A percentile compares a stretch with the other conserved stretches of the same genome.
Conservation (phyloP, 495 filamentous ascomycete species). For the Pseudoneurospora amorphoporcata region DNA sequence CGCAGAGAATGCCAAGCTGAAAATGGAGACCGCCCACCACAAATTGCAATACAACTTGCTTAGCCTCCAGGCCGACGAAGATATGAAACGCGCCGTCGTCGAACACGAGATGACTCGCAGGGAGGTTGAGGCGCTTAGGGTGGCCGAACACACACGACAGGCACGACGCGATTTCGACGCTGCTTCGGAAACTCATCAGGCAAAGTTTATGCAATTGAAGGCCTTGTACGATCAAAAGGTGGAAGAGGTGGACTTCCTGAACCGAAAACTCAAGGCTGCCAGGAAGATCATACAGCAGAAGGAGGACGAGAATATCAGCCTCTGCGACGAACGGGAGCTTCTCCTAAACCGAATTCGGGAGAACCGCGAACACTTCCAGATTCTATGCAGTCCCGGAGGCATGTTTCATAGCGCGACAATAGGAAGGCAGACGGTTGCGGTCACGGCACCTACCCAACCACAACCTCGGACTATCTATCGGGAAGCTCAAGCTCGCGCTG, state of each 20-base stretch:
- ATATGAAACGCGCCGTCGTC: conserved; percentile 76
- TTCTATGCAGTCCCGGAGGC: conserved; percentile 48
- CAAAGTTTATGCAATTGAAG: conserved; percentile 38
- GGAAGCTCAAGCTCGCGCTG: conserved; percentile 26
- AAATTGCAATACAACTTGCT: conserved; percentile 86
- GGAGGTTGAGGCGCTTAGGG: conserved; percentile 80
- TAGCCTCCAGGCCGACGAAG: conserved; percentile 75
- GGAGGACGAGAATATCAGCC: conserved; percentile 53
- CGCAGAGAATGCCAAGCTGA: conserved; percentile 51
- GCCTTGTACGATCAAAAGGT: conserved; percentile 47
- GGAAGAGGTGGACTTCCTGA: conserved; percentile 51
- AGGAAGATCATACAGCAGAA: conserved; percentile 61
- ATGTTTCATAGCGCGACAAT: conserved; percentile 33
- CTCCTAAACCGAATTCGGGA: conserved; percentile 75
- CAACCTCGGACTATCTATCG: conserved; percentile 32
- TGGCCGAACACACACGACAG: conserved; percentile 42
- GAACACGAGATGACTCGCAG: conserved; percentile 87
- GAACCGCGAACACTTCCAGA: conserved; percentile 73
- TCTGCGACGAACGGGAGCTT: conserved; percentile 61
- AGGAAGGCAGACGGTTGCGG: conserved; percentile 10
- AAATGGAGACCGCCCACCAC: conserved; percentile 80
- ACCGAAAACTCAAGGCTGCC: conserved; percentile 56
- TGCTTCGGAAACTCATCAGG: conserved; percentile 28
- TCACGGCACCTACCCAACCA: conserved; percentile 40
- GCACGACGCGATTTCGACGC: conserved; percentile 33